These are phyloP conservation scores for Hsuehochloa calcarea DNA, from an alignment of 176 grass and related monocot species.

Conservation along the genomic window DNA sequence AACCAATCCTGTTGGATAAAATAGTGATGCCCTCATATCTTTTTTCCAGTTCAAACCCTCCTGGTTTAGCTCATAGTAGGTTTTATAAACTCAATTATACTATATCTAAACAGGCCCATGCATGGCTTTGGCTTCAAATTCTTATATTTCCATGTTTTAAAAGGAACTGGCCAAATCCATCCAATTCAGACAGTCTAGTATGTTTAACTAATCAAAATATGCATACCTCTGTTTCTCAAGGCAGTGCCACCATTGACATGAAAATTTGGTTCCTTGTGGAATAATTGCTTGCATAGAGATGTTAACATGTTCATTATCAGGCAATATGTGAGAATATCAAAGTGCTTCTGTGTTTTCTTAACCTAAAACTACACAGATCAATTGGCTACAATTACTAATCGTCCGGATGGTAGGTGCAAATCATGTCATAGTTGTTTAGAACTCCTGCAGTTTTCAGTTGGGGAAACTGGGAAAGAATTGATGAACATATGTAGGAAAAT, in stretches of 20 bases:
- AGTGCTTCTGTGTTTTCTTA: background rate
- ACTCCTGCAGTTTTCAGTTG: background rate
- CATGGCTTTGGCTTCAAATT: background rate
- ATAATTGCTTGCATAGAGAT: background rate
- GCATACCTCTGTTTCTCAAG: background rate
- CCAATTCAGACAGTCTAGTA: background rate
- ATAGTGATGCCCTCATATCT: background rate
- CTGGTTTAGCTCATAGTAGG: background rate
- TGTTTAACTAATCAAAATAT: background rate
- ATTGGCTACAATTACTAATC: background rate
- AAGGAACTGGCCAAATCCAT: background rate
- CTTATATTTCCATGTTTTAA: background rate
- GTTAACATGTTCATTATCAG: background rate
- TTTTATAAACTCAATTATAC: background rate
- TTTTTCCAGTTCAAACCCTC: background rate
- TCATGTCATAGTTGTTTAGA: background rate
- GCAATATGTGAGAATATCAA: background rate
- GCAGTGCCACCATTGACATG: background rate
- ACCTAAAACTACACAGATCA: background rate
- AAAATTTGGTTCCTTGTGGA: background rate
- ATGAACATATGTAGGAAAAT: background rate
- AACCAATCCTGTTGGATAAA: background rate
- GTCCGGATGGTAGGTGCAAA: background rate
- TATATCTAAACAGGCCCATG: background rate
- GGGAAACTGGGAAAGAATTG: background rate